Conservation (phyloP, 1,139 yeast species). For the Geotrichum reessii region DNA sequence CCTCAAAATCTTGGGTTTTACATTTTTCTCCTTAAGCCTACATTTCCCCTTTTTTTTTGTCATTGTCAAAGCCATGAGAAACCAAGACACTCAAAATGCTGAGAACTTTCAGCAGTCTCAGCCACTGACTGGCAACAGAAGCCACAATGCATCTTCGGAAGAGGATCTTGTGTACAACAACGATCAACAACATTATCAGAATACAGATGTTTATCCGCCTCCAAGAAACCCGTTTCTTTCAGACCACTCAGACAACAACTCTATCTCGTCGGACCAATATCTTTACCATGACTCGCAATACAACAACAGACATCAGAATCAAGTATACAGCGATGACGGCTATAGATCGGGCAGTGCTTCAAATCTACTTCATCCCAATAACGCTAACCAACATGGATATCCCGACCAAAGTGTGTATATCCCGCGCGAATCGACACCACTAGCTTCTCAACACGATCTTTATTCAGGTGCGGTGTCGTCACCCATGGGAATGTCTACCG, state of each 20-base stretch:
- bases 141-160: background rate
- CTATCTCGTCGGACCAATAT: slow-evolving; percentile 4
- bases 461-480: slow-evolving; percentile 11
- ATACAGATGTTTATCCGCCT: background rate
- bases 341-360: slow-evolving; percentile 9
- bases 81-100: background rate
- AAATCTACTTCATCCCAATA: slow-evolving; percentile 1
- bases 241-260: slow-evolving; percentile 12
- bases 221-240: slow-evolving; percentile 10
- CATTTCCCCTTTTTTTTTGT: background rate
- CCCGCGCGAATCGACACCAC: slow-evolving; percentile 14
- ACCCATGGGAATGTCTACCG: slow-evolving; percentile 15
- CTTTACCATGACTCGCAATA: background rate
- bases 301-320: background rate
- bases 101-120: background rate
- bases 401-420: slow-evolving; percentile 11
- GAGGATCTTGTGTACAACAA: background rate
- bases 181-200: background rate
- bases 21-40: background rate
- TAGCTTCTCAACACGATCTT: slow-evolving; percentile 4
- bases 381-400: background rate
- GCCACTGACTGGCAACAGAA: background rate
- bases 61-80: background rate
- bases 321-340: slow-evolving; percentile 13
- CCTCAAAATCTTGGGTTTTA: background rate